Base-by-base conservation (phyloP, 1,139 yeast genomes). In the Pichia sp. region DNA sequence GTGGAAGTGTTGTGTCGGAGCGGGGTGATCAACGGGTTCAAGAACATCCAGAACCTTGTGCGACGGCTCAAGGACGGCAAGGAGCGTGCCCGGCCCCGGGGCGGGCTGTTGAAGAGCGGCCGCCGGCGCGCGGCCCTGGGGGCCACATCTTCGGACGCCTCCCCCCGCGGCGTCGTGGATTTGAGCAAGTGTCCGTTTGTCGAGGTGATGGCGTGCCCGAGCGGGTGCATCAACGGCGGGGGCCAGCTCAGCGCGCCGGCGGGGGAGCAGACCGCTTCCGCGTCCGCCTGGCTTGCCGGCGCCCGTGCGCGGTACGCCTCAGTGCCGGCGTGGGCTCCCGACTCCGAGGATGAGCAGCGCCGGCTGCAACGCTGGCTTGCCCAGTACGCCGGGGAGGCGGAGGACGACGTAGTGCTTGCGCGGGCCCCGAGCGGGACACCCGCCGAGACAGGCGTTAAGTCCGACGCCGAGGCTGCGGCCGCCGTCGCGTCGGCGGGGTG, bases 121-220 rank as follows among this genome's bases (percentile, higher is more conserved):
- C 41, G 49, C 2, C 30, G 40, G n/a, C 30, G 38, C 12, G 20
- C 27, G 8, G 38, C n/a, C 16, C 3, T 20, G 20, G 69, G 74
- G 52, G 45, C 41, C 34, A 24, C 24, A 4, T 24, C 14, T 12
- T 14, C 40, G 7, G 40, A 14, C 46, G 69, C 74, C 52, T 43
- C 42, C 20, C 14, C 29, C 4, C 17, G 48, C 16, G 33, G 7
- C 27, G 27, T 4, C 46, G 50, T 60, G 0, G 93, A 87, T 60
- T 85, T 93, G 0, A 71, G 80, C 20, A 77, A 75, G 49, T 85
- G 89, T 64, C 95, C 90, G 61, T 89, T 87, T 64, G 90, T 93
- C 4, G 99, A 93, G 65, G 87, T 93, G 41, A 92, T 91, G 97
- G 99, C 99, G 1, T 93, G 99, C 68, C 99, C 99, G 3, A 90